These are phyloP conservation scores for Dryadomyces quercivorus DNA, from an alignment of 2,329 filamentous ascomycete genomes.

Conservation along the genomic window DNA sequence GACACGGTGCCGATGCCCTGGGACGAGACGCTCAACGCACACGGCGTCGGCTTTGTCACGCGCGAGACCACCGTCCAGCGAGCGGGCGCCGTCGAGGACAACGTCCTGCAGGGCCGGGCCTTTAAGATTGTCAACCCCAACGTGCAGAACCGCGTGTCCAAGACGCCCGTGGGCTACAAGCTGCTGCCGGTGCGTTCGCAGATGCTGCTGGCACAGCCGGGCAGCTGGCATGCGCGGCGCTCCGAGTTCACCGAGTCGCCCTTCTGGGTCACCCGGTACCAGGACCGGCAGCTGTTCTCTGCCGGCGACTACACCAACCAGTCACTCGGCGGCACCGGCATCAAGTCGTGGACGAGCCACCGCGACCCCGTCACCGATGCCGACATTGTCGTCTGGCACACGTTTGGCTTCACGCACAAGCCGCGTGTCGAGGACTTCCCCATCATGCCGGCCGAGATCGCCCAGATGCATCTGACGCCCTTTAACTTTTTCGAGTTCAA, in stretches of 20 bases:
- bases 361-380: conserved; percentile 4
- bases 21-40: conserved; percentile 29
- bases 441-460: conserved; percentile 51
- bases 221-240: conserved; percentile 24
- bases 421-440: conserved; percentile 55
- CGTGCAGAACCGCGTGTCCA: conserved; percentile 26
- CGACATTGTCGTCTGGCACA: conserved; percentile 38
- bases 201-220: conserved; percentile 25
- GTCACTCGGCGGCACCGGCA: conserved; percentile 20
- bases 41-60: conserved; percentile 28
- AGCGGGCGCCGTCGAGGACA: conserved; percentile 29
- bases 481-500: conserved; percentile 41
- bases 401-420: conserved; percentile 50
- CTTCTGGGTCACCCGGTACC: conserved; percentile 31
- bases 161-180: conserved; percentile 32
- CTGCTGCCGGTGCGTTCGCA: conserved; percentile 32
- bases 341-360: conserved; percentile 13
- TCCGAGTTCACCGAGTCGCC: conserved; percentile 29
- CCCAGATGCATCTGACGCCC: conserved; percentile 36
- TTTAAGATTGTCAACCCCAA: conserved; percentile 36
- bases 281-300: conserved; percentile 28
- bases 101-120: conserved; percentile 33
- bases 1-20: conserved; percentile 29
- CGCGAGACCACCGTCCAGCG: conserved; percentile 28
- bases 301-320: conserved; percentile 31